Conservation (phyloP, 2,329 filamentous ascomycete species). For the Colletotrichum falcatum region DNA sequence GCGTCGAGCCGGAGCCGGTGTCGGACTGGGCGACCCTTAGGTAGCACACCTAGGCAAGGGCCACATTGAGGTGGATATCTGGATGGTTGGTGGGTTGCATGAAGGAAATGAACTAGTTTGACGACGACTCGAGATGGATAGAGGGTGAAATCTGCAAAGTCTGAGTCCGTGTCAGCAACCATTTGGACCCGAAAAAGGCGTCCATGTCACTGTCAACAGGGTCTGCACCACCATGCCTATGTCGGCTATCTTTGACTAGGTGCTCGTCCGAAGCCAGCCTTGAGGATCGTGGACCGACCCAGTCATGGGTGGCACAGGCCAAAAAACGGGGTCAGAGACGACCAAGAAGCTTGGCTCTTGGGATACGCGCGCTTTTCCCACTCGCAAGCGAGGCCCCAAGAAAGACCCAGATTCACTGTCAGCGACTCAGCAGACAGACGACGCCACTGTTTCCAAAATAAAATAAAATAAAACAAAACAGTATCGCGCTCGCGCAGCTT, state of each 20-base stretch:
- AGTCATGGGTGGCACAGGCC: neutral
- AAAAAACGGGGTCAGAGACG: constrained; percentile 9
- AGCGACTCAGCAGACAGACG: constrained; percentile 23
- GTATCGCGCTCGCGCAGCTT: neutral
- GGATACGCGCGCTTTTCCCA: constrained; percentile 35
- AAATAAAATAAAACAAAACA: too few species aligned
- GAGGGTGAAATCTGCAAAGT: neutral
- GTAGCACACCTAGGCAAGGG: constrained; percentile 23
- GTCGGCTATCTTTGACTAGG: constrained; percentile 27
- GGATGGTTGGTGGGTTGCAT: constrained; percentile 22
- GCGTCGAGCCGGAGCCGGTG: too few species aligned
- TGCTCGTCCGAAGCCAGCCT: neutral
- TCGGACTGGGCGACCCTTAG: neutral
- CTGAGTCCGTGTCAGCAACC: neutral
- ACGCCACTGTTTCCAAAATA: neutral
- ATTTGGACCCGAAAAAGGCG: neutral
- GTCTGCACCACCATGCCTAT: constrained; percentile 19
- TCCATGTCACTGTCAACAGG: neutral
- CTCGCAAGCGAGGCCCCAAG: constrained; percentile 16
- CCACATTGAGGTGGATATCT: constrained; percentile 10
- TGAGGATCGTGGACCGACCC: neutral
- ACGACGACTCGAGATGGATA: constrained; percentile 12
- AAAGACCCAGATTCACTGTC: constrained; percentile 25
- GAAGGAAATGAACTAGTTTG: constrained; percentile 30
- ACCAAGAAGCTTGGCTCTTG: constrained; percentile 32